Conservation (phyloP, 148 eudicot genomes). For the Rhododendron williamsianum region DNA sequence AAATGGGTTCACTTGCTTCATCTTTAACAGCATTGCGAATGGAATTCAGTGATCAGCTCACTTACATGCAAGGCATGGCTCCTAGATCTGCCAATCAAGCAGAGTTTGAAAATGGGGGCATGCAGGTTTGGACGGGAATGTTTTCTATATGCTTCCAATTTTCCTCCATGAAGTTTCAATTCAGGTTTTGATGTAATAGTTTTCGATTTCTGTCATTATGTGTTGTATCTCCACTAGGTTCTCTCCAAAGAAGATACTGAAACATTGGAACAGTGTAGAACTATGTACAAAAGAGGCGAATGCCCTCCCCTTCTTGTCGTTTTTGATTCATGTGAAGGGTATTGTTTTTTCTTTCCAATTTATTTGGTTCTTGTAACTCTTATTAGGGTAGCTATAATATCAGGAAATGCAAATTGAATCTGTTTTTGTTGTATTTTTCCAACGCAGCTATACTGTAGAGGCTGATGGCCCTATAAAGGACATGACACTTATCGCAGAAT, state of each 20-base stretch:
- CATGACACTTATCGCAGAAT: constrained; percentile 72
- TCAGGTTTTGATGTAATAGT: background rate
- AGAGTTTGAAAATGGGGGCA: constrained; percentile 69
- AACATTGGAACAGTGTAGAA: constrained; percentile 62
- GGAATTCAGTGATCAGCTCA: constrained; percentile 67
- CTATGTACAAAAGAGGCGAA: constrained; percentile 68
- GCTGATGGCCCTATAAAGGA: constrained; percentile 86
- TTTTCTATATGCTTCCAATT: background rate
- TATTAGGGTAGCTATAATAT: background rate
- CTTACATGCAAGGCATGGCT: constrained; percentile 72
- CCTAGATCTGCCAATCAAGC: constrained; percentile 82
- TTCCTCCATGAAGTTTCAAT: background rate
- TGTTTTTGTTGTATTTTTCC: background rate
- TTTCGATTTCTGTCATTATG: background rate
- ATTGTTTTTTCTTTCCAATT: constrained; percentile 13
- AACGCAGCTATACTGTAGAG: constrained; percentile 73
- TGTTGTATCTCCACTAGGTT: constrained; percentile 41
- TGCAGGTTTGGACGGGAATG: constrained; percentile 54
- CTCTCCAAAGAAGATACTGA: constrained; percentile 70
- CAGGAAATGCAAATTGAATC: background rate
- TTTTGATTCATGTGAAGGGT: constrained; percentile 80
- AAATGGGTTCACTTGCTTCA: constrained; percentile 78
- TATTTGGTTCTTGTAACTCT: background rate
- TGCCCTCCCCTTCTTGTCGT: constrained; percentile 77
- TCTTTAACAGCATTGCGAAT: constrained; percentile 58